Base-by-base conservation (phyloP, 805 yeast species). In the Candida xiaguanensis region DNA sequence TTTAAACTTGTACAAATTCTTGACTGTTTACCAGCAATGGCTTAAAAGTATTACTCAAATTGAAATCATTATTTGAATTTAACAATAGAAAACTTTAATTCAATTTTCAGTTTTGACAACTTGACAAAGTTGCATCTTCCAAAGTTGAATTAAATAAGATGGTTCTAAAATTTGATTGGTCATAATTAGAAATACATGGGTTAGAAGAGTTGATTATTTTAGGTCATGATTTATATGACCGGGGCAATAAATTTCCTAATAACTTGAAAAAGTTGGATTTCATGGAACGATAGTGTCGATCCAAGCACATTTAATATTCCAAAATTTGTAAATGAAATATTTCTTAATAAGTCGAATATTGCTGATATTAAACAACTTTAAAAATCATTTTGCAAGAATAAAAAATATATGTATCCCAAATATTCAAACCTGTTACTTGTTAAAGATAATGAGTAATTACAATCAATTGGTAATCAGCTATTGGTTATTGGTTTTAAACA, bases 251-350 rank as follows among this genome's bases (percentile, higher is more conserved):
- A 3, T 49, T 65, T n/a, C 71, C 71, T 0, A 39, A 41, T 1
- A 47, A 37, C 18, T 44, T 65, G 24, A 40, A 34, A 9, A 58
- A 58, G 32, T 42, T 66, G 26, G 71, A 65, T 58, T n/a, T 65
- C 71, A 8, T 66, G 72, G 72, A 51, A 51, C 20, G 45, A 51
- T 2, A 40, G 31, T 7, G 49, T 56, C 2, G 51, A 59, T 31
- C 45, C 60, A n/a, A 31, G 42, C 13, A 52, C 62, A 1, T 42
- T 66, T 13, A 20, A 34, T 0, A 36, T 58, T 1, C 66, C 65
- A 1, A 42, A 40, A 4, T 35, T 47, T 2, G 39, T 63, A 7
- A 38, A 40, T 4, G 58, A 64, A 13, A 38, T 65, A 8, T 65
- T 53, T 44, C 56, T 65, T 53, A 66, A 65, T 38, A 49, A 47